These are phyloP conservation scores for Furcasterigmium sp. DNA, from an alignment of 2,329 filamentous ascomycete species.

Conservation along the genomic window DNA sequence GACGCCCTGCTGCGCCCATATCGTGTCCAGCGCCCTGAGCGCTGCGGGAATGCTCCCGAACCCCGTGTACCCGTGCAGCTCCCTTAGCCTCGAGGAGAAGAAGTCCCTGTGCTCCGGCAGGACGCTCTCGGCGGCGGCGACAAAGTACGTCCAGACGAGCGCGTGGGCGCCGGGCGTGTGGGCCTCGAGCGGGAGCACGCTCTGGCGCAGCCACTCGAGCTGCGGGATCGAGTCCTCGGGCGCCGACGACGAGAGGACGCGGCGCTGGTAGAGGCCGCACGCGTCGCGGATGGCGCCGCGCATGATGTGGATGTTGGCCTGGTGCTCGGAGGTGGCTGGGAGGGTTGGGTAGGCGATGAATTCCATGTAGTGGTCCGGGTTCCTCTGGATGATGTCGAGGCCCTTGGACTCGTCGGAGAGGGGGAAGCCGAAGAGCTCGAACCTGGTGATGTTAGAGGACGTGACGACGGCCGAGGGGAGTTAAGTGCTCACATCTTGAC, in stretches of 20 bases:
- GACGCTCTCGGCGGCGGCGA: constrained; percentile 31
- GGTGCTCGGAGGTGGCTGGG: constrained; percentile 11
- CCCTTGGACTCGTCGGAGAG: constrained; percentile 20
- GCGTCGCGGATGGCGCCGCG: constrained; percentile 18
- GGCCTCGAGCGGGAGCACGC: constrained; percentile 19
- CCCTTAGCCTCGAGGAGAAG: constrained; percentile 22
- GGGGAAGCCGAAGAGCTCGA: constrained; percentile 22
- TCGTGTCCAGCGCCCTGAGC: constrained; percentile 22
- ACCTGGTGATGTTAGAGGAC: constrained; percentile 13
- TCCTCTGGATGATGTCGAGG: constrained; percentile 13
- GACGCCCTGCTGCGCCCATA: constrained; percentile 23
- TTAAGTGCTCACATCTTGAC: constrained; percentile 25
- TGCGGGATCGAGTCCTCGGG: constrained; percentile 17
- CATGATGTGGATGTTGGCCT: constrained; percentile 14
- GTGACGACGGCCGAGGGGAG: background rate
- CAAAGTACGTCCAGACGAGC: constrained; percentile 34
- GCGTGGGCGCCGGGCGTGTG: constrained; percentile 26
- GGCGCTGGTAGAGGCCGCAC: constrained; percentile 18
- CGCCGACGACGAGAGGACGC: constrained; percentile 9
- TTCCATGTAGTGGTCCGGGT: constrained; percentile 18
- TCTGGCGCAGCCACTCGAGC: constrained; percentile 23
- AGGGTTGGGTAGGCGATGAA: constrained; percentile 17
- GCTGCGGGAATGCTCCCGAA: constrained; percentile 32
- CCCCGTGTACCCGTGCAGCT: constrained; percentile 23
- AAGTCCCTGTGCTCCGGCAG: constrained; percentile 26